These are phyloP conservation scores for Cytospora piceae DNA, from an alignment of 2,329 filamentous ascomycete species.

Conservation along the genomic window DNA sequence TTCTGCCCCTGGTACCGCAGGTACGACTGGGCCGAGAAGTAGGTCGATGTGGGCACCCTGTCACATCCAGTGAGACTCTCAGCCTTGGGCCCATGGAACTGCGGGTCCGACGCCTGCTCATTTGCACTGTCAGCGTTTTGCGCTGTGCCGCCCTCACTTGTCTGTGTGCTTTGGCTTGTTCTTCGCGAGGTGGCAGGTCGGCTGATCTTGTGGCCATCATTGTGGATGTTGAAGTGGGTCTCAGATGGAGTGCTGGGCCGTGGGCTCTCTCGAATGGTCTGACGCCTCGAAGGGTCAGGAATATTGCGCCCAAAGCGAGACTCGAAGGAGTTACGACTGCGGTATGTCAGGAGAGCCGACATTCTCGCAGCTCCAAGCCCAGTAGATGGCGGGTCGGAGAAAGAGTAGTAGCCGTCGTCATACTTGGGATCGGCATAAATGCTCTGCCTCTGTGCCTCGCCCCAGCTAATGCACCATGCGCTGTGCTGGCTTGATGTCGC, in stretches of 20 bases:
- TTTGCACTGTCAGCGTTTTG: conserved; percentile 30
- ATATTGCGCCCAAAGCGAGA: conserved; percentile 91
- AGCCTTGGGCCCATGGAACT: conserved; percentile 69
- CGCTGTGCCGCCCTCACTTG: conserved; percentile 13
- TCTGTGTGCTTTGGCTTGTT: conserved; percentile 43
- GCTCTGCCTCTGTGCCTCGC: conserved; percentile 84
- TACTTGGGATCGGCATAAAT: conserved; percentile 99
- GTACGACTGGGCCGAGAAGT: conserved; percentile 98
- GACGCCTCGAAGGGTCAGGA: conserved; percentile 80
- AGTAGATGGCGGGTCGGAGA: conserved; percentile 81
- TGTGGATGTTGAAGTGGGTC: conserved; percentile 80
- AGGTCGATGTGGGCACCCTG: conserved; percentile 67
- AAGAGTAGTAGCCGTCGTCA: conserved; percentile 92
- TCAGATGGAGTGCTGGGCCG: conserved; percentile 66
- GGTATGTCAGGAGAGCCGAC: conserved; percentile 93
- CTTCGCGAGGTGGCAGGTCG: conserved; percentile 54
- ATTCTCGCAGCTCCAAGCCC: conserved; percentile 94
- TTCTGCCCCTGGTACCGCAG: conserved; percentile 95
- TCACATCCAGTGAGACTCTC: conserved; percentile 57
- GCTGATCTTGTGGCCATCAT: conserved; percentile 74
- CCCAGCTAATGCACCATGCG: conserved; percentile 91
- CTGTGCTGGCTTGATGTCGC: conserved; percentile 84
- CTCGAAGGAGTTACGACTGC: conserved; percentile 96
- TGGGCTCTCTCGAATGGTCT: conserved; percentile 75
- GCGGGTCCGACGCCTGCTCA: conserved; percentile 57